Evolutionary conservation across 78 protist species (phyloP), one percentile per base, ranked within the genome.

Genomic region (Dictyostelium citrinum): DNA sequence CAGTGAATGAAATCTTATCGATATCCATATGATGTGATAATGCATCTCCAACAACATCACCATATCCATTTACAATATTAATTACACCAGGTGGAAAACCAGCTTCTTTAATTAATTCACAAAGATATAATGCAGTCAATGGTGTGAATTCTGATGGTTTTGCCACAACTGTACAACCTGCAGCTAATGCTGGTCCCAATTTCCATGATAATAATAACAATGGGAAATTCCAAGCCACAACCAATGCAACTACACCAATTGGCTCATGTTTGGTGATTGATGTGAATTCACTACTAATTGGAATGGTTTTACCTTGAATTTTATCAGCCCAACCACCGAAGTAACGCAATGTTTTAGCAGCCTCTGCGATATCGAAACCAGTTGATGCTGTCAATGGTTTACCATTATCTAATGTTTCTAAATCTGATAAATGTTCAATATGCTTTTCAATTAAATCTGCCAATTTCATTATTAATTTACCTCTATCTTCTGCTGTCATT

Each of bases 51-150:
- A 93, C 85, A 16, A 84, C 90, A 14, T 51, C 83, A 22, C 98
- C 77, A 70, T 5, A 12, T 5, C 99, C 99, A 27, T 74, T 20
- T 22, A 98, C 67, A 4, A 98, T 20, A 75, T 97, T 98, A 79
- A 98, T 1, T 11, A 97, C 99, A 49, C 99, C 98, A 2, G 96
- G 82, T 17, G 99, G 99, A 83, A 97, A 75, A 16, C 99, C 99
- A 16, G 98, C 99, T 83, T 96, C 97, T 31, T 71, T 75, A 22
- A 78, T 2, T 77, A 98, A 71, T 22, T 95, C 96, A 22, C 84
- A 90, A 27, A 96, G 16, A 9, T 39, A 91, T 27, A 98, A 94
- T 7, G 98, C 98, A 22, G 98, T 67, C 51, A 97, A 83, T 33
- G 99, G 99, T 12, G 99, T 97, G 55, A 90, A 79, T 90, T 97